Base-by-base conservation (phyloP, 2,329 filamentous ascomycete species). In the Ophiocordyceps sinensis region DNA sequence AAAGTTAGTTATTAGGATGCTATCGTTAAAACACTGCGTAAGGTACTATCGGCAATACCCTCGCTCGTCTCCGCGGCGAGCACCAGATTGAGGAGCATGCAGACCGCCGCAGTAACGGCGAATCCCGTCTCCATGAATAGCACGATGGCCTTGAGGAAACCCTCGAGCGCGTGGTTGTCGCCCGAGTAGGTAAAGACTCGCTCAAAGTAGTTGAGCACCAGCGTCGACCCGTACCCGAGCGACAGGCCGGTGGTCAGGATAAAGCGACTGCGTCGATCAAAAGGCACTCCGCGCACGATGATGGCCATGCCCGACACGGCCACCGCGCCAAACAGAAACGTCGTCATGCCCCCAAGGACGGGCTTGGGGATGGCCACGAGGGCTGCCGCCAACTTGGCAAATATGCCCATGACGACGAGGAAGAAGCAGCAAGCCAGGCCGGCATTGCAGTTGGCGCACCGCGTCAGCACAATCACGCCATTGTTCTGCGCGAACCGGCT, bases 401-500 rank as follows among this genome's bases (percentile, higher is more conserved):
- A 86, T 45, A 91, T 65, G 14, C 85, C 85, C 76, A 87, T 86
- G 49, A 91, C 58, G 45, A 91, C 61, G 11, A 91, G 71, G 66
- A 87, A 87, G 52, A 82, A 68, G 56, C 73, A 86, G 54, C 79
- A 82, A 38, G 79, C 82, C 56, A 86, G 87, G 5, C 85, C 85
- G 5, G 84, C 85, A 37, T 78, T 82, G 41, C 85, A 75, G 57
- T 86, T 89, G 1, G 85, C 85, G 56, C 84, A 89, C 14, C 83
- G 73, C 0, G 85, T 91, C 36, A 91, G 67, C 0, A 84, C 81
- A 45, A 91, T 88, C 40, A 89, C 82, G 30, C 84, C 84, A 56
- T 89, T 88, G 64, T 89, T 89, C 58, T 88, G 83, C 0, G 84
- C 84, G 50, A 88, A 88, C 1, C 79, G 82, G 2, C 77, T 79